These are phyloP conservation scores for Rhynchospora pubera DNA, from an alignment of 176 grass and related monocot genomes.

Conservation along the genomic window DNA sequence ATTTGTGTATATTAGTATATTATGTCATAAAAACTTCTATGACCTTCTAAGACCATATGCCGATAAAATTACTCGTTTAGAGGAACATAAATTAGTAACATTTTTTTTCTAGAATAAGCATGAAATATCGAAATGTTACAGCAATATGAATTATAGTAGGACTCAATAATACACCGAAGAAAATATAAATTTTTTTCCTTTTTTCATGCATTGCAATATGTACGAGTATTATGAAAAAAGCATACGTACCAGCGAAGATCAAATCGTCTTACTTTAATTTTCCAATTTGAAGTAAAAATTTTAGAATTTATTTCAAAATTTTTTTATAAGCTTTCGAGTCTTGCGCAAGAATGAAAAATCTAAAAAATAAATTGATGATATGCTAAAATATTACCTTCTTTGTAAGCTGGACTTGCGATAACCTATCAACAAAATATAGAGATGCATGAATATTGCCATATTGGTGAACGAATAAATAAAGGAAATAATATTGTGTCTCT, in stretches of 20 bases:
- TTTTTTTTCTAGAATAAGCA: background rate
- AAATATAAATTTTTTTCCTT: background rate
- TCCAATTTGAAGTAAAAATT: background rate
- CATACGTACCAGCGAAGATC: no score
- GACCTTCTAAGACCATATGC: no score
- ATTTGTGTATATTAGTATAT: background rate
- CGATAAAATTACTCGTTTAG: no score
- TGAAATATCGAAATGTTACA: background rate
- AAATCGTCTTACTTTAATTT: background rate
- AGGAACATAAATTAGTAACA: background rate
- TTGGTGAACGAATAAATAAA: background rate
- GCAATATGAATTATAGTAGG: background rate
- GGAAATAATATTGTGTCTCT: background rate
- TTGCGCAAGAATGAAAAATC: background rate
- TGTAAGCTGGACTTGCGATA: background rate
- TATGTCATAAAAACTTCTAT: background rate
- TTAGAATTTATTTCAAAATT: no score
- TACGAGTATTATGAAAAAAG: no score
- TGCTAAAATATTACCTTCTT: background rate
- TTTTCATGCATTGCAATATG: no score
- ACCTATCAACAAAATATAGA: background rate
- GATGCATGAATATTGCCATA: constrained; percentile 1
- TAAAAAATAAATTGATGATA: background rate
- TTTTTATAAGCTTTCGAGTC: background rate
- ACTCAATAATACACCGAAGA: background rate